Evolutionary conservation across 768 basidiomycete genomes (phyloP).

Genomic region (Mrakia hoshinonis): DNA sequence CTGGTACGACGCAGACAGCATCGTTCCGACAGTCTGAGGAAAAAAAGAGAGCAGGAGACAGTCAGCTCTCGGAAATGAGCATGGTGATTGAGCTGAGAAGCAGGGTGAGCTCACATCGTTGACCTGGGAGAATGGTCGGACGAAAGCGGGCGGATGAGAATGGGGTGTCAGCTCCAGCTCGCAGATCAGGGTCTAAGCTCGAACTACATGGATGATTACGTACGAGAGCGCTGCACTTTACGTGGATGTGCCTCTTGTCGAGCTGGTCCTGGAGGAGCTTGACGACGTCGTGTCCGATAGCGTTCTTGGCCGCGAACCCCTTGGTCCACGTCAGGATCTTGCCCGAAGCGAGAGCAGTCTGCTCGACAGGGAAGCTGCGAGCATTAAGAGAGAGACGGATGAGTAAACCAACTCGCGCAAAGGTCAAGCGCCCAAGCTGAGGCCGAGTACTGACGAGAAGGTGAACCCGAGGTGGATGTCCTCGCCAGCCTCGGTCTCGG

Average conservation of each 20-base stretch:
- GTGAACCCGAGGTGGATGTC: conserved; percentile 72
- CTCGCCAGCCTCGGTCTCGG: conserved; percentile 36
- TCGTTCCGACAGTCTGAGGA: conserved; percentile 80
- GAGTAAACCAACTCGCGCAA: not conserved
- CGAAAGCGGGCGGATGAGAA: conserved; percentile 1
- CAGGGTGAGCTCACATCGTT: conserved; percentile 18
- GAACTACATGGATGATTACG: no score
- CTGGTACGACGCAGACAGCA: conserved; percentile 88
- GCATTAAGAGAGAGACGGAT: not conserved
- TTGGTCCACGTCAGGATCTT: conserved; percentile 92
- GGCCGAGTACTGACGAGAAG: conserved; percentile 47
- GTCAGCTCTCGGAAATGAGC: not conserved
- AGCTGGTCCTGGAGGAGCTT: conserved; percentile 84
- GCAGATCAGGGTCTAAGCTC: no score
- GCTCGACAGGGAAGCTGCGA: conserved; percentile 91
- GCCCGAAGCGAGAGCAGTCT: conserved; percentile 82
- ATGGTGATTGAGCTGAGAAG: not conserved
- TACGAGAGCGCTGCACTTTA: conserved; percentile 87
- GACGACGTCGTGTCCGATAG: conserved; percentile 80
- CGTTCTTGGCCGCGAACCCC: conserved; percentile 86
- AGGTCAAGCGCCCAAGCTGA: not conserved
- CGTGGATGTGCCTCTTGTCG: conserved; percentile 82
- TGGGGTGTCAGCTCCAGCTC: not conserved
- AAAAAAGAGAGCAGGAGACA: not conserved
- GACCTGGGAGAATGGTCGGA: conserved; percentile 8